phyloP scores from a whole-genome alignment of 306 rosid species.

The Albizia julibrissin region DNA sequence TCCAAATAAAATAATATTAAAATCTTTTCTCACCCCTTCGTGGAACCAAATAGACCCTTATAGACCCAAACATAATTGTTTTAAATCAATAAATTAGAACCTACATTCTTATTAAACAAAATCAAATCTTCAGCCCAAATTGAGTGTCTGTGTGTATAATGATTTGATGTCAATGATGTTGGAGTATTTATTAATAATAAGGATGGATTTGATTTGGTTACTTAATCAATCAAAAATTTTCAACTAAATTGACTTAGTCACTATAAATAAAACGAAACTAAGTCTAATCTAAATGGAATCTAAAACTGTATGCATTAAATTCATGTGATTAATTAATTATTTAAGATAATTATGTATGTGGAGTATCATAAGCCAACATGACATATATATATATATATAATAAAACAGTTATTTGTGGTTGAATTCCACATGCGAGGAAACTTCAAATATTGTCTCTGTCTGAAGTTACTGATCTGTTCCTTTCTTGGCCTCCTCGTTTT shows the following conservation, averaged over 20 bases:
- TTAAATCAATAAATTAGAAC: not conserved
- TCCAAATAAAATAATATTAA: no score
- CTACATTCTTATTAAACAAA: not conserved
- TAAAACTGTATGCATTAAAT: not conserved
- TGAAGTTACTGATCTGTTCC: not conserved
- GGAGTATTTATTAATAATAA: not conserved
- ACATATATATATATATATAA: no score
- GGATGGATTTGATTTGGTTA: not conserved
- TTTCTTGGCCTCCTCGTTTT: not conserved
- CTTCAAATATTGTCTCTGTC: not conserved
- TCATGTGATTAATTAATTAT: not conserved
- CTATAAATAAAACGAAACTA: not conserved
- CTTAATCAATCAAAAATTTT: not conserved
- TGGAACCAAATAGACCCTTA: no score
- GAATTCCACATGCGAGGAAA: slow-evolving; percentile 8
- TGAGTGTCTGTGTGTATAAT: not conserved
- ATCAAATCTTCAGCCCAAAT: not conserved
- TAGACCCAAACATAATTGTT: not conserved
- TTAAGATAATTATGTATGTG: not conserved
- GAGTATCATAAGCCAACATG: not conserved
- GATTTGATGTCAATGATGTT: not conserved
- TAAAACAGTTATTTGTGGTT: not conserved
- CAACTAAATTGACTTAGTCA: not conserved
- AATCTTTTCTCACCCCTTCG: no score
- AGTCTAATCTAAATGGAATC: not conserved